Conservation (phyloP, 1,284 basidiomycete genomes). For the Ganoderma sp. region DNA sequence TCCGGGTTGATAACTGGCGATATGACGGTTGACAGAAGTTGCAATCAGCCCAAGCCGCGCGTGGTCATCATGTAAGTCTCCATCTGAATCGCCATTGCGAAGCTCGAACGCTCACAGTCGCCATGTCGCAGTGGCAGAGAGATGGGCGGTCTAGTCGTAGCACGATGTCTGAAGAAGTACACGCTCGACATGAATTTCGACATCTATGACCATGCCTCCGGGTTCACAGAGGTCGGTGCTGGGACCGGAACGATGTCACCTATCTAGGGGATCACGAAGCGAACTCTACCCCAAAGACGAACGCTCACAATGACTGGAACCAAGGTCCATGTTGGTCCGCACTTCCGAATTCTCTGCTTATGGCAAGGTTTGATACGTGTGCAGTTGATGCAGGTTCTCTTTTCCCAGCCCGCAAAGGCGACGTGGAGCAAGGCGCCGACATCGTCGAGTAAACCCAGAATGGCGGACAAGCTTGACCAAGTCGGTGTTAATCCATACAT, state of each 20-base stretch:
- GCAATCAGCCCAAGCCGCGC: background rate
- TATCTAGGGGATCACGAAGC: slow-evolving; percentile 31
- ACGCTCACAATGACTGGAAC: slow-evolving; percentile 6
- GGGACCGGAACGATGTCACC: slow-evolving; percentile 44
- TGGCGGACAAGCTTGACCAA: background rate
- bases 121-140: slow-evolving; percentile 44
- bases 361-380: background rate
- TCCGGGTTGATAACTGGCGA: background rate
- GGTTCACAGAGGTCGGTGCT: slow-evolving; percentile 50
- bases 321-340: background rate
- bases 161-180: slow-evolving; percentile 43
- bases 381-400: background rate
- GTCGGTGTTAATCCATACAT: background rate
- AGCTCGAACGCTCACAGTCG: background rate
- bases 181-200: slow-evolving; percentile 46
- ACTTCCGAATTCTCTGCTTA: background rate
- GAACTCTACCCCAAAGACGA: slow-evolving; percentile 34
- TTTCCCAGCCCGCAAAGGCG: background rate
- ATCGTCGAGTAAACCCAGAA: background rate
- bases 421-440: background rate
- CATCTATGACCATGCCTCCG: slow-evolving; percentile 48
- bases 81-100: background rate
- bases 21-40: background rate
- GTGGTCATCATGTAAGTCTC: background rate
- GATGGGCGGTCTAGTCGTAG: slow-evolving; percentile 44